These are phyloP conservation scores for Pseudogymnoascus sp. DNA, from an alignment of 2,329 filamentous ascomycete species.

Conservation along the genomic window DNA sequence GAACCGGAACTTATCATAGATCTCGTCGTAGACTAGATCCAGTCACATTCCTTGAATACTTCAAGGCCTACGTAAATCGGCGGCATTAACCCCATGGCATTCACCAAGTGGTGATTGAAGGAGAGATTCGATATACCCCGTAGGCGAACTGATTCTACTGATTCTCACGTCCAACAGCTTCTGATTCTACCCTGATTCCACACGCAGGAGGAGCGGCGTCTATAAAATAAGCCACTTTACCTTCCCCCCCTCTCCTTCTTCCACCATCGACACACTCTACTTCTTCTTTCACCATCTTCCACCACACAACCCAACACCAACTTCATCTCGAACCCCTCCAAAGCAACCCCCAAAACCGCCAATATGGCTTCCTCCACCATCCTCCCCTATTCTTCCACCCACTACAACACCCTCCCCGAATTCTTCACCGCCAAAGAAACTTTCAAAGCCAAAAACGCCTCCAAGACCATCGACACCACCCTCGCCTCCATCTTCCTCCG, in stretches of 20 bases:
- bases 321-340: not conserved
- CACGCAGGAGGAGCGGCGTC: not conserved
- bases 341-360: not conserved
- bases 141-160: not conserved
- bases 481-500: slow-evolving; percentile 17
- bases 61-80: not conserved
- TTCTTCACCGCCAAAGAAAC: not conserved
- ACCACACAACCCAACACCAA: not conserved
- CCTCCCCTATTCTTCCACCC: not conserved
- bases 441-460: not conserved
- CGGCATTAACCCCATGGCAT: not conserved
- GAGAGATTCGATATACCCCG: not conserved
- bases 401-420: not conserved
- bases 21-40: not conserved
- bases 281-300: not conserved
- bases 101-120: not conserved
- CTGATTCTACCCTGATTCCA: not conserved
- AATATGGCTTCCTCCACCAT: not conserved
- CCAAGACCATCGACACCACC: not conserved
- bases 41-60: not conserved
- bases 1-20: not conserved
- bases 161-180: not conserved
- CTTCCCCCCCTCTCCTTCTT: not conserved
- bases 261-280: not conserved
- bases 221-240: not conserved